Conservation (phyloP, 306 rosid genomes). For the Cicer bijugum region DNA sequence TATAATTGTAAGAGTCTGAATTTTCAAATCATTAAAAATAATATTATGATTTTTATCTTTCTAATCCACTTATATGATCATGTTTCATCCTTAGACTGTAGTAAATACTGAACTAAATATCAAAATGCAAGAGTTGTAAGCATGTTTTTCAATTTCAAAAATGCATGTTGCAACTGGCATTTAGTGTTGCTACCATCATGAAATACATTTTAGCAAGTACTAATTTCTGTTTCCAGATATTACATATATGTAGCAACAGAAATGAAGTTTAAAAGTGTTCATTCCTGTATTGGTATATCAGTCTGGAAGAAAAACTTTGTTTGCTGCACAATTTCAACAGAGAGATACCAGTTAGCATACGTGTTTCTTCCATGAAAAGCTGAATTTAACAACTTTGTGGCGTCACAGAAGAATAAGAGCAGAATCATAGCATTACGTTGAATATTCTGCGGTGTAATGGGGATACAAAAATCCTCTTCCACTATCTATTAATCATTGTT, state of each 20-base stretch:
- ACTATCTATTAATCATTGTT: background rate
- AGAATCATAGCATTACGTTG: slow-evolving; percentile 31
- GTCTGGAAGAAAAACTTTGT: slow-evolving; percentile 22
- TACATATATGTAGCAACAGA: background rate
- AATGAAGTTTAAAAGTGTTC: slow-evolving; percentile 23
- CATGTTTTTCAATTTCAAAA: background rate
- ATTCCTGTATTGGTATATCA: slow-evolving; percentile 17
- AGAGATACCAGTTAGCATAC: slow-evolving; percentile 14
- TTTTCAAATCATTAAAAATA: no score
- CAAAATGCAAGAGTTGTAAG: background rate
- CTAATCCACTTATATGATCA: no score
- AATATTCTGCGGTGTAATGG: slow-evolving; percentile 14
- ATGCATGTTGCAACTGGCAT: background rate
- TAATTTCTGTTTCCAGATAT: background rate
- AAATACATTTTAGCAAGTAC: background rate
- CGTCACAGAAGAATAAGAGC: slow-evolving; percentile 1
- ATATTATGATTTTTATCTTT: no score
- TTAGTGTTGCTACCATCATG: background rate
- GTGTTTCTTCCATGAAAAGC: slow-evolving; percentile 11
- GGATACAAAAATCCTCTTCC: slow-evolving; percentile 31
- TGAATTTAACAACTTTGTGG: background rate
- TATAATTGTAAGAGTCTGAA: no score
- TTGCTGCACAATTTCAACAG: slow-evolving; percentile 33
- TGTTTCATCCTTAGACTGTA: background rate
- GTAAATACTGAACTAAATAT: background rate